A percentile compares a stretch with the other conserved stretches of the same genome.
Conservation (phyloP, 2,329 filamentous ascomycete species). For the Aspergillus intermedius region DNA sequence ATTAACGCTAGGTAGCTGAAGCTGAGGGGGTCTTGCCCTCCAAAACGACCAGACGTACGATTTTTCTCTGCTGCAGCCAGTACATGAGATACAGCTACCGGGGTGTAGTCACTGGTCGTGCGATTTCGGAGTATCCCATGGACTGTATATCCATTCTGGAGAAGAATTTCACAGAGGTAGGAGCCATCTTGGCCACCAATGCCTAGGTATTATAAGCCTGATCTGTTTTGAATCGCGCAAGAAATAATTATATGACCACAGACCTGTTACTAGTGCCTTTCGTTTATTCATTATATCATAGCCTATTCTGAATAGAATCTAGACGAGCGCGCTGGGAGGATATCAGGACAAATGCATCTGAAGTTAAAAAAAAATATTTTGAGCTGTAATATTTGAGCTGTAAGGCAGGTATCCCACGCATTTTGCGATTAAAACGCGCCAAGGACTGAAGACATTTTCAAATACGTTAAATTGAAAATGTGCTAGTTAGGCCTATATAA, state of each 20-base stretch:
- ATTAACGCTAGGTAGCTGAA: neutral
- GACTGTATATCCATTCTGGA: conserved; percentile 2
- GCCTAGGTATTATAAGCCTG: neutral
- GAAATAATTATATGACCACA: neutral
- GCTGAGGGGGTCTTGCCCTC: neutral
- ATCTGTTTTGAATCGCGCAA: neutral
- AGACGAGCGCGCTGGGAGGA: neutral
- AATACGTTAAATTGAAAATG: neutral
- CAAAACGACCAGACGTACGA: neutral
- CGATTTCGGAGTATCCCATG: conserved; percentile 1
- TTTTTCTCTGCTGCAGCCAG: neutral
- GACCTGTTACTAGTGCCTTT: neutral
- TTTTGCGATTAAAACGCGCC: neutral
- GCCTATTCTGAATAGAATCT: conserved; percentile 1
- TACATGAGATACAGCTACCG: neutral
- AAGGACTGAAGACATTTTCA: neutral
- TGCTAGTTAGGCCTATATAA: neutral
- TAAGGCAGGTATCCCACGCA: neutral
- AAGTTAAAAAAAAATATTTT: neutral
- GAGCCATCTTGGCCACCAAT: conserved; percentile 5
- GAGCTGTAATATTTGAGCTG: too few species aligned
- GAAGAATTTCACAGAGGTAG: conserved; percentile 1
- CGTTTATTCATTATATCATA: neutral
- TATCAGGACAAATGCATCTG: neutral
- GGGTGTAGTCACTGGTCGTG: neutral